Percentiles rank a stretch among this genome's conserved stretches.
Evolutionary conservation across 2,329 filamentous ascomycete species (phyloP).

Genomic region (Penicillium sp.): DNA sequence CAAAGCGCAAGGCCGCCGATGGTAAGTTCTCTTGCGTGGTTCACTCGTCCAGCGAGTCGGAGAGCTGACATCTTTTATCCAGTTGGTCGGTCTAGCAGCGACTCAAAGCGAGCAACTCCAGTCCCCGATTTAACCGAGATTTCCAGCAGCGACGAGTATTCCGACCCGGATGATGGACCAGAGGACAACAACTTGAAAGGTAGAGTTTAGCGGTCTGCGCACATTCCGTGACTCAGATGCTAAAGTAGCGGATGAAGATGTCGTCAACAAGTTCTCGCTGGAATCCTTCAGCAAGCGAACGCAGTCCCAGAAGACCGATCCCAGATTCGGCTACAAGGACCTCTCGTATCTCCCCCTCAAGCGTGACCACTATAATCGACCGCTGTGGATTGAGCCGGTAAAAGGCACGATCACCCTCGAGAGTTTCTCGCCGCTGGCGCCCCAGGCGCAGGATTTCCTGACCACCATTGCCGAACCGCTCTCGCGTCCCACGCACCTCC

Average conservation of each 20-base stretch:
- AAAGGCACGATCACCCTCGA: conserved; percentile 89
- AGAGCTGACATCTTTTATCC: conserved; percentile 37
- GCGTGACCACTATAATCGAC: conserved; percentile 84
- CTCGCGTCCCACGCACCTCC: conserved; percentile 85
- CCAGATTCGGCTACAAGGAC: conserved; percentile 68
- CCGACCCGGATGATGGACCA: conserved; percentile 55
- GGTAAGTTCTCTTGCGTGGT: conserved; percentile 42
- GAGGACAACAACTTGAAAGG: conserved; percentile 54
- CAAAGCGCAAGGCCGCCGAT: conserved; percentile 69
- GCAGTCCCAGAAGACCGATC: conserved; percentile 52
- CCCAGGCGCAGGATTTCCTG: conserved; percentile 88
- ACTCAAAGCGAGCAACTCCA: conserved; percentile 53
- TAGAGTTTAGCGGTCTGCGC: conserved; percentile 33
- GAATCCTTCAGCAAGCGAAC: conserved; percentile 55
- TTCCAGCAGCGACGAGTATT: conserved; percentile 62
- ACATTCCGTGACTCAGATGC: conserved; percentile 22
- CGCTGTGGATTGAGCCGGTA: conserved; percentile 89
- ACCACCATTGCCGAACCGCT: conserved; percentile 94
- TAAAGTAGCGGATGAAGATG: conserved; percentile 39
- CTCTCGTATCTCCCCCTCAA: conserved; percentile 84
- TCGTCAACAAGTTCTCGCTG: conserved; percentile 59
- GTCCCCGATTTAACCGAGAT: conserved; percentile 50
- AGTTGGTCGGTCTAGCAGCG: conserved; percentile 51
- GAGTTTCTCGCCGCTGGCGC: conserved; percentile 86
- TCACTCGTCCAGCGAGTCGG: conserved; percentile 25